Conservation (phyloP, 805 yeast species). For the Candida fluviatilis region DNA sequence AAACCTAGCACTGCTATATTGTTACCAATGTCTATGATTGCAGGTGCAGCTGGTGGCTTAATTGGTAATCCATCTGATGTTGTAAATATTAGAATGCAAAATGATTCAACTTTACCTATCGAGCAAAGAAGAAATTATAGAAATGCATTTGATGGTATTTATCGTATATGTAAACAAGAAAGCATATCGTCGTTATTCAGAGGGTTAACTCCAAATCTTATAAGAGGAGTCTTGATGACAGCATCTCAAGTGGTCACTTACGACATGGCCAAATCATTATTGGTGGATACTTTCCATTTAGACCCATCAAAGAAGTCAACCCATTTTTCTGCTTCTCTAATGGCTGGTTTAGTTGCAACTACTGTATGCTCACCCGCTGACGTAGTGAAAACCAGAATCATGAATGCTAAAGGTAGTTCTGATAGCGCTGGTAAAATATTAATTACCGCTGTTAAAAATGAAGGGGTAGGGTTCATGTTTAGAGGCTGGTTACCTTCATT, state of each 20-base stretch:
- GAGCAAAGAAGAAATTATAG: slow-evolving; percentile 67
- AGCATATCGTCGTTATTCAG: slow-evolving; percentile 57
- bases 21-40: slow-evolving; percentile 77
- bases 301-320: slow-evolving; percentile 63
- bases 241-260: slow-evolving; percentile 88
- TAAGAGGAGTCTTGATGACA: slow-evolving; percentile 83
- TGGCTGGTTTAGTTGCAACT: slow-evolving; percentile 86
- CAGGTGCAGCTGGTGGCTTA: slow-evolving; percentile 80
- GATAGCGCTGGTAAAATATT: slow-evolving; percentile 49
- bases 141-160: slow-evolving; percentile 75
- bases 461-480: slow-evolving; percentile 78
- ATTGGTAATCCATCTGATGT: slow-evolving; percentile 89
- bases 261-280: slow-evolving; percentile 62
- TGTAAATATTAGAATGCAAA: slow-evolving; percentile 87
- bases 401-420: slow-evolving; percentile 54
- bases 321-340: slow-evolving; percentile 71
- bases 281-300: slow-evolving; percentile 47
- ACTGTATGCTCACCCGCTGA: slow-evolving; percentile 93
- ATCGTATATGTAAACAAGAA: slow-evolving; percentile 57
- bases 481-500: slow-evolving; percentile 91
- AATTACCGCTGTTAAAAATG: slow-evolving; percentile 51
- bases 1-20: slow-evolving; percentile 56
- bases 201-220: slow-evolving; percentile 74
- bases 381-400: slow-evolving; percentile 82
- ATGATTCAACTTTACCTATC: slow-evolving; percentile 66